phyloP scores from a whole-genome alignment of 2,329 filamentous ascomycete species.

The Diaporthe sp. region DNA sequence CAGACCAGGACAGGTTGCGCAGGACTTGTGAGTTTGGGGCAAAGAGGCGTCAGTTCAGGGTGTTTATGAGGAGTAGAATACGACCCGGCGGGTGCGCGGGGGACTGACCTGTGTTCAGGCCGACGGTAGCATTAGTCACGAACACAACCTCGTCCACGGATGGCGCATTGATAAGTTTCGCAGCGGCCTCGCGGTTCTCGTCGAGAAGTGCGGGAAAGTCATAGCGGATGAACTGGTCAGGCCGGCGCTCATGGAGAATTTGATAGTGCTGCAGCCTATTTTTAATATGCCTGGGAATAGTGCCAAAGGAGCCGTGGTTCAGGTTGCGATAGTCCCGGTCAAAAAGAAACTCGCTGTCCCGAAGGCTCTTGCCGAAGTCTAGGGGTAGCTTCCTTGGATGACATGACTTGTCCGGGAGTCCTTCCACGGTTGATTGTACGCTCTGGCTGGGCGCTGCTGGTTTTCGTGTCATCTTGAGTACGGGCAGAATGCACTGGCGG shows the following conservation, averaged over 20 bases:
- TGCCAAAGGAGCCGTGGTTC: constrained; percentile 89
- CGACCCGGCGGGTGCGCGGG: not conserved
- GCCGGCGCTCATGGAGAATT: constrained; percentile 74
- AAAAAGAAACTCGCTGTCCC: constrained; percentile 76
- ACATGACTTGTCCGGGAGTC: not conserved
- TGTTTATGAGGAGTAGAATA: not conserved
- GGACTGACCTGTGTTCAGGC: constrained; percentile 71
- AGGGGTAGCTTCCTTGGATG: constrained; percentile 13
- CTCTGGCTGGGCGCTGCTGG: not conserved
- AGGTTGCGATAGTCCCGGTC: constrained; percentile 78
- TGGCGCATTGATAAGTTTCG: constrained; percentile 76
- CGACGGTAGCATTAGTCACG: constrained; percentile 85
- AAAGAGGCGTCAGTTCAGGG: not conserved
- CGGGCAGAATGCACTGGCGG: not conserved
- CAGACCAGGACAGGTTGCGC: constrained; percentile 77
- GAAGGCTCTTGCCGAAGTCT: constrained; percentile 56
- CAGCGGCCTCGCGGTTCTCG: constrained; percentile 74
- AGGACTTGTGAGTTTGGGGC: constrained; percentile 63
- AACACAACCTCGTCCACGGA: constrained; percentile 76
- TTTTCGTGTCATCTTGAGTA: constrained; percentile 6
- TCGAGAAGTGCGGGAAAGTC: constrained; percentile 74
- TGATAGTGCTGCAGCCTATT: constrained; percentile 75
- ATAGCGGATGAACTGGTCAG: constrained; percentile 84
- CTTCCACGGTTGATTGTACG: not conserved
- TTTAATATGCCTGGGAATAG: constrained; percentile 75